phyloP scores from a whole-genome alignment of 169 alveolate genomes.

The Cyclospora cayetanensis region DNA sequence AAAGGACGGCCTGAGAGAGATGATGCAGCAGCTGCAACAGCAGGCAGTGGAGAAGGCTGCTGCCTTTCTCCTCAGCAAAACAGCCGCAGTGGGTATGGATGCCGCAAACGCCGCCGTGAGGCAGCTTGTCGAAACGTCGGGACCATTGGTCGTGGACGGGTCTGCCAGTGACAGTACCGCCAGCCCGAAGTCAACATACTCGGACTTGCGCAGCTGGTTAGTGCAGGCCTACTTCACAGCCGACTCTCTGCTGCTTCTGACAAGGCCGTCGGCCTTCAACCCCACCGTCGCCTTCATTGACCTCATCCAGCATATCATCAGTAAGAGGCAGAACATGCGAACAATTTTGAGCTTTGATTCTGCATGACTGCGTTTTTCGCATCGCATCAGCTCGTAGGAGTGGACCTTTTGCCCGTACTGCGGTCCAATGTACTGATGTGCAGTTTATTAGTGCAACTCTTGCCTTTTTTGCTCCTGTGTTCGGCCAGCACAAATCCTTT shows the following conservation, averaged over 20 bases:
- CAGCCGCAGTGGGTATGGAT: constrained; percentile 27
- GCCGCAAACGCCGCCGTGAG: background rate
- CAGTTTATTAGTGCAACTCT: too few species aligned
- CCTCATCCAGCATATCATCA: background rate
- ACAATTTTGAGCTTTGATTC: too few species aligned
- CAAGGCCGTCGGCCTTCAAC: constrained; percentile 50
- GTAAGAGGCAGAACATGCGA: background rate
- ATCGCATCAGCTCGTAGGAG: too few species aligned
- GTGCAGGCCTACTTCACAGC: constrained; percentile 39
- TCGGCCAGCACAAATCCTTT: too few species aligned
- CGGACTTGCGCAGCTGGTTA: constrained; percentile 37
- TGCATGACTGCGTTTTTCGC: too few species aligned
- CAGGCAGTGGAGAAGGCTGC: constrained; percentile 34
- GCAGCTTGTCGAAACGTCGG: background rate
- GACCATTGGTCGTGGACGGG: too few species aligned
- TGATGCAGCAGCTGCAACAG: constrained; percentile 22
- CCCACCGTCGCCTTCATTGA: constrained; percentile 28
- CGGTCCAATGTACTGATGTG: too few species aligned
- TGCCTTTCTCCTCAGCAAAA: constrained; percentile 34
- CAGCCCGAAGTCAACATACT: too few species aligned
- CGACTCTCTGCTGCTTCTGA: constrained; percentile 37
- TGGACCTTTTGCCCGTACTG: too few species aligned
- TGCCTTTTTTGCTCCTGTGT: too few species aligned
- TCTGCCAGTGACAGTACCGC: too few species aligned
- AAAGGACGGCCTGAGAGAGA: constrained; percentile 24